A percentile compares a stretch with the other conserved stretches of the same genome.
These are phyloP conservation scores for Pseudozyma sp. DNA, from an alignment of 1,284 basidiomycete species.

Conservation along the genomic window DNA sequence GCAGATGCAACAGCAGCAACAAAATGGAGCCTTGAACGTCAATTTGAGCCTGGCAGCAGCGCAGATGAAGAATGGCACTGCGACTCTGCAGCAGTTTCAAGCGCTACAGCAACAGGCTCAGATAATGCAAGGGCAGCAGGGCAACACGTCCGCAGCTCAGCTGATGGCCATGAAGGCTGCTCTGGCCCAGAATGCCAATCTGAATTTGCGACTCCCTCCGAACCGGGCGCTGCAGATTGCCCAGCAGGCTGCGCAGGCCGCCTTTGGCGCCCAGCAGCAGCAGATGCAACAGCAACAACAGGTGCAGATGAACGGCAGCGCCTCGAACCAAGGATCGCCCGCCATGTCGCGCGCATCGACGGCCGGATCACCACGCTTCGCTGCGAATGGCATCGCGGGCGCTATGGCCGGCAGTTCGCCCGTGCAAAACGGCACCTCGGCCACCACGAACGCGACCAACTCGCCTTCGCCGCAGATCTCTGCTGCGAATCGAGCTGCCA, in stretches of 20 bases:
- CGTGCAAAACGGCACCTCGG: slow-evolving; percentile 28
- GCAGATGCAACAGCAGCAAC: slow-evolving; percentile 21
- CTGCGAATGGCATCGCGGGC: slow-evolving; percentile 39
- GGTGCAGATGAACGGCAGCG: slow-evolving; percentile 20
- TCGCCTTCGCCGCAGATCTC: slow-evolving; percentile 52
- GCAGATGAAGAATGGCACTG: slow-evolving; percentile 43
- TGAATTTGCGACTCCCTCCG: slow-evolving; percentile 54
- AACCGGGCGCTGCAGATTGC: slow-evolving; percentile 55
- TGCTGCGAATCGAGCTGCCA: slow-evolving; percentile 44
- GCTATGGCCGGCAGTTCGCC: slow-evolving; percentile 42
- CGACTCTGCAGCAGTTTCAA: slow-evolving; percentile 35
- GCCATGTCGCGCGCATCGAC: slow-evolving; percentile 52
- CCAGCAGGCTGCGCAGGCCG: slow-evolving; percentile 52
- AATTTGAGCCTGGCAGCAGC: slow-evolving; percentile 42
- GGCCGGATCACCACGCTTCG: slow-evolving; percentile 45
- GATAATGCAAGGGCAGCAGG: slow-evolving; percentile 37
- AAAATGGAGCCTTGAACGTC: slow-evolving; percentile 27
- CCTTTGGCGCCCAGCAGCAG: slow-evolving; percentile 35
- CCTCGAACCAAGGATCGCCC: slow-evolving; percentile 47
- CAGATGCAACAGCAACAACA: slow-evolving; percentile 28
- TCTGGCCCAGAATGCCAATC: slow-evolving; percentile 49
- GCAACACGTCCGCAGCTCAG: slow-evolving; percentile 45
- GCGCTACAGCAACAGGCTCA: slow-evolving; percentile 50
- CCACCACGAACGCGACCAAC: slow-evolving; percentile 45
- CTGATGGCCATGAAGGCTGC: slow-evolving; percentile 60